Evolutionary conservation across 2,329 filamentous ascomycete species (phyloP), one percentile per base, ranked within the genome.

Genomic region (Furcasterigmium furcatum): DNA sequence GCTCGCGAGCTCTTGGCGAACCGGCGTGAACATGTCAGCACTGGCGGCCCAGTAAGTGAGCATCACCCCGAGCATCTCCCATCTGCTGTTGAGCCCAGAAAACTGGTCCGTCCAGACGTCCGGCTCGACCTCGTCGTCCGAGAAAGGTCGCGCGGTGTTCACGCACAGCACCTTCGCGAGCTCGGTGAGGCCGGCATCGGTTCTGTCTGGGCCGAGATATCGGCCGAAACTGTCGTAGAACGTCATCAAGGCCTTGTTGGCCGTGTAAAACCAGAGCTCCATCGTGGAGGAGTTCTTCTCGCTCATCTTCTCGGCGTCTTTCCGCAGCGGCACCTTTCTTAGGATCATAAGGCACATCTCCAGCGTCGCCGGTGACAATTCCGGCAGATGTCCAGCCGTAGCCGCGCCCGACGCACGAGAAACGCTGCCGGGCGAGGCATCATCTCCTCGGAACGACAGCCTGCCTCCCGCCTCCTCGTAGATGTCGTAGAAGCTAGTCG

Each of bases 381-480:
- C 41, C 27, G 46, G 48, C 12, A 46, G 46, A 16, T 48, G 47
- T 18, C 46, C 43, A 22, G 34, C n/a, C 16, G 43, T 40, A 1
- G 46, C 24, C 19, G 10, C 3, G 9, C 9, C 27, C 40, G 9
- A 10, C 27, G 12, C 22, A n/a, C n/a, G n/a, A n/a, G n/a, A n/a
- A n/a, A n/a, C n/a, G n/a, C n/a, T n/a, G n/a, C n/a, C n/a, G n/a
- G n/a, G n/a, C n/a, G n/a, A n/a, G n/a, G n/a, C n/a, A n/a, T n/a
- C n/a, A n/a, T n/a, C n/a, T n/a, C n/a, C n/a, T n/a, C n/a, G n/a
- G 5, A 66, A 58, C 5, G 61, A 65, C 3, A 72, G 53, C 16
- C 62, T 70, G 34, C 63, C 65, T 9, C 65, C 60, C 1, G 70
- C 69, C 46, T 72, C 70, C 19, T 69, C 65, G 40, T 67, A 68